phyloP scores from a whole-genome alignment of 1,284 basidiomycete species.

The Cystobasidium slooffiae region DNA sequence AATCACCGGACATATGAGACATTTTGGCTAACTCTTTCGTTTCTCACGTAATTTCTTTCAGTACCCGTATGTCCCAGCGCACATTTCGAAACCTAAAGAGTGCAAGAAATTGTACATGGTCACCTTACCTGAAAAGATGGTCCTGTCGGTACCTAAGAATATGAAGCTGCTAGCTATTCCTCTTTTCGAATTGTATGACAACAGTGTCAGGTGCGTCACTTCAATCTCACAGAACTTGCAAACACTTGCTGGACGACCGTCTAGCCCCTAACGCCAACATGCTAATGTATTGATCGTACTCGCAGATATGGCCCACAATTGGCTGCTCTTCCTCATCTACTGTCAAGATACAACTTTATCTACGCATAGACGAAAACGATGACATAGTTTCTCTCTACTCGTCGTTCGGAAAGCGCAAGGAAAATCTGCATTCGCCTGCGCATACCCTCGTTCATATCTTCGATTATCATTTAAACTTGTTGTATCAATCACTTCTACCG shows the following conservation, averaged over 20 bases:
- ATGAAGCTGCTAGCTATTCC: conserved; percentile 88
- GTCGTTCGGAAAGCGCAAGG: too few relatives aligned
- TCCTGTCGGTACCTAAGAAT: conserved; percentile 94
- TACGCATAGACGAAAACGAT: conserved; percentile 45
- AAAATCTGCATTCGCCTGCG: too few relatives aligned
- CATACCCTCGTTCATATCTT: too few relatives aligned
- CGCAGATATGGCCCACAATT: conserved; percentile 83
- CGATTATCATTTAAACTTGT: too few relatives aligned
- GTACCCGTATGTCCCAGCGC: conserved; percentile 97
- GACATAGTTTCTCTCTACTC: too few relatives aligned
- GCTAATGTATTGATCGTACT: conserved; percentile 8
- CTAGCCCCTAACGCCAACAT: neutral
- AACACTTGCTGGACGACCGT: too few relatives aligned
- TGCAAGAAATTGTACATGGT: conserved; percentile 96
- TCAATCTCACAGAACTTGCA: conserved; percentile 13
- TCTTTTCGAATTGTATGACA: conserved; percentile 95
- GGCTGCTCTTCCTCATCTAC: conserved; percentile 87
- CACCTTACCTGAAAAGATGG: conserved; percentile 90
- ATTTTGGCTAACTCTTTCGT: too few relatives aligned
- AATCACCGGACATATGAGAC: too few relatives aligned
- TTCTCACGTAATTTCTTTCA: too few relatives aligned
- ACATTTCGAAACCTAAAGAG: conserved; percentile 96
- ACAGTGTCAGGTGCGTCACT: conserved; percentile 73
- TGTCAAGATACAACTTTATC: conserved; percentile 72
- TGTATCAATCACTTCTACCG: too few relatives aligned